Conservation (phyloP, 257 asterid genomes). For the Solanum bulbocastanum region DNA sequence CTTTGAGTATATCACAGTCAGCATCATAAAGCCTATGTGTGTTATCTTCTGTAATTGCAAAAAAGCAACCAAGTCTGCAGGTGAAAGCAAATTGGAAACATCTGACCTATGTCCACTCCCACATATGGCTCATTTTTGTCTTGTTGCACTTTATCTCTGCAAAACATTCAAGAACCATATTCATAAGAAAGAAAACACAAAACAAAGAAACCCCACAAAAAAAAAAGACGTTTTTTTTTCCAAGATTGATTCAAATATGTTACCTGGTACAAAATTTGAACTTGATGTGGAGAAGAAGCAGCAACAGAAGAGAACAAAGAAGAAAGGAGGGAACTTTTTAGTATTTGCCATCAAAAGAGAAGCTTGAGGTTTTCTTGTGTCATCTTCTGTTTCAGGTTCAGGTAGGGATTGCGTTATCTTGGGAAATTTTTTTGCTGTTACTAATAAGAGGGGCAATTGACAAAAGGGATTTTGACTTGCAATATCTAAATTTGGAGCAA, state of each 20-base stretch:
- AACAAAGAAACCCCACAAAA: background rate
- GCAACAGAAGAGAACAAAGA: constrained; percentile 6
- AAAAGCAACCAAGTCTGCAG: constrained; percentile 59
- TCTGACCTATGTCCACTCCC: constrained; percentile 89
- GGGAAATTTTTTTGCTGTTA: background rate
- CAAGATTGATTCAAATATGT: background rate
- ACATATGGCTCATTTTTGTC: constrained; percentile 64
- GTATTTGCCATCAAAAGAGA: constrained; percentile 43
- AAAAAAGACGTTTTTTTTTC: background rate
- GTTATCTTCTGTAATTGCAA: constrained; percentile 17
- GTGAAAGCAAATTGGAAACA: constrained; percentile 51
- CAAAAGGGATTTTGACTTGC: constrained; percentile 22
- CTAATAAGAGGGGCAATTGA: background rate
- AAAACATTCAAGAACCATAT: background rate
- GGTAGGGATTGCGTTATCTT: constrained; percentile 17
- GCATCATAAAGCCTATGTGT: too few relatives aligned
- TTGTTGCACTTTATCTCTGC: constrained; percentile 54
- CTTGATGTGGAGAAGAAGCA: background rate
- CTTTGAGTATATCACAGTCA: too few relatives aligned
- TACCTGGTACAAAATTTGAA: constrained; percentile 35
- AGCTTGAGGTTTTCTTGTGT: constrained; percentile 23
- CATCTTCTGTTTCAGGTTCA: constrained; percentile 48
- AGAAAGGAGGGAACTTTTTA: constrained; percentile 18
- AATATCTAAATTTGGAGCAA: constrained; percentile 1
- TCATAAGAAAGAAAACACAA: background rate